Evolutionary conservation across 2,329 filamentous ascomycete species (phyloP).

Genomic region (Capronia coronata): DNA sequence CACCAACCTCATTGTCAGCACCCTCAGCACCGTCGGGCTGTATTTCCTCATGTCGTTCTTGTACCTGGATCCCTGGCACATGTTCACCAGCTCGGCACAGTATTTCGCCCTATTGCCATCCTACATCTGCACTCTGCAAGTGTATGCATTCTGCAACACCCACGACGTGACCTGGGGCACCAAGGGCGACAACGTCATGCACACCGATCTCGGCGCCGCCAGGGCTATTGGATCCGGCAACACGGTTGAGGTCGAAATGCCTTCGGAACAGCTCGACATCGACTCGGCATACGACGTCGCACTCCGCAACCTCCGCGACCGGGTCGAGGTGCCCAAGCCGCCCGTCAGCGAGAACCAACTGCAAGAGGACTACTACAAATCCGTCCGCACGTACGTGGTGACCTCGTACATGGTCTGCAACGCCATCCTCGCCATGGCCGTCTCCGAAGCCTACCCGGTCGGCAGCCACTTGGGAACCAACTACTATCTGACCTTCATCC

Average conservation of each 20-base stretch:
- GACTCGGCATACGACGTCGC: conserved; percentile 97
- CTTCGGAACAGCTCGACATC: conserved; percentile 93
- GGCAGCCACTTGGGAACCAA: conserved; percentile 65
- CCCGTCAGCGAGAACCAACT: conserved; percentile 66
- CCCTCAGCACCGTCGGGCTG: conserved; percentile 80
- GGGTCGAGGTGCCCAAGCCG: conserved; percentile 68
- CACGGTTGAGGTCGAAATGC: conserved; percentile 94
- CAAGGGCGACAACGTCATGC: conserved; percentile 93
- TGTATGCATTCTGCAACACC: conserved; percentile 98
- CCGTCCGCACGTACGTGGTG: conserved; percentile 96
- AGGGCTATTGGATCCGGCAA: conserved; percentile 60
- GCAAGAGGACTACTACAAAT: conserved; percentile 98
- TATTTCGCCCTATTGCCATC: conserved; percentile 88
- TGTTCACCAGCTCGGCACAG: conserved; percentile 85
- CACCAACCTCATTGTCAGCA: conserved; percentile 86
- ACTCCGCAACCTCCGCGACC: conserved; percentile 87
- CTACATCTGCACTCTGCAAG: conserved; percentile 95
- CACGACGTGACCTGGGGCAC: conserved; percentile 99
- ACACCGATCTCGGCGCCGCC: conserved; percentile 85
- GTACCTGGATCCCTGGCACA: conserved; percentile 98
- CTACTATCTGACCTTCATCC: conserved; percentile 83
- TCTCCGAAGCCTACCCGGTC: conserved; percentile 75
- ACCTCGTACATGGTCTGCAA: conserved; percentile 90
- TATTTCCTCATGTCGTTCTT: conserved; percentile 96
- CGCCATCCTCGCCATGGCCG: conserved; percentile 84